Conservation (phyloP, 257 asterid species). For the Fraxinus pennsylvanica region DNA sequence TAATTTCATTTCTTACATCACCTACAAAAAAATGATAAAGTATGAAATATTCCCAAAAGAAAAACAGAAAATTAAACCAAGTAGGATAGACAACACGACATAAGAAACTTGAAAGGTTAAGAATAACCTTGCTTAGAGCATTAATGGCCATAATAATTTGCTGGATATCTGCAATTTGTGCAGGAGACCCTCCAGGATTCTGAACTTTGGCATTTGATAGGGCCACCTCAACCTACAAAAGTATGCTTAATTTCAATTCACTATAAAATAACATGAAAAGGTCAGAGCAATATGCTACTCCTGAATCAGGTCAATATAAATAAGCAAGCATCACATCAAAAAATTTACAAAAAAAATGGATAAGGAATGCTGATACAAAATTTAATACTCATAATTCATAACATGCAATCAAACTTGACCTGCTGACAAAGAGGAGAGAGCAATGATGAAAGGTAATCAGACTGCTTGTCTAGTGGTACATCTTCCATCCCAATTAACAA, state of each 20-base stretch:
- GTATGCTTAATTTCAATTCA: conserved; percentile 24
- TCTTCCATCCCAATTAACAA: conserved; percentile 97
- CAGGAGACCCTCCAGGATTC: conserved; percentile 52
- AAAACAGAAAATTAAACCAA: conserved; percentile 16
- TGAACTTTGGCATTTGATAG: conserved; percentile 65
- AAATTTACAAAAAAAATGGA: conserved; percentile 1
- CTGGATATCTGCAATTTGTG: conserved; percentile 61
- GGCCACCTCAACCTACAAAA: conserved; percentile 70
- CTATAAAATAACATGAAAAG: background rate
- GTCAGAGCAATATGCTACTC: background rate
- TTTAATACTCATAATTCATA: conserved; percentile 6
- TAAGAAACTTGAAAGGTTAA: conserved; percentile 23
- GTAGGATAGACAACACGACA: conserved; percentile 18
- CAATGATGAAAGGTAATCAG: conserved; percentile 75
- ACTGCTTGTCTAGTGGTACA: conserved; percentile 78
- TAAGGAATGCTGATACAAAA: background rate
- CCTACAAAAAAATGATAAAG: conserved; percentile 1
- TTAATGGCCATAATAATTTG: conserved; percentile 85
- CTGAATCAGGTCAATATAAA: background rate
- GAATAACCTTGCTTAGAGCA: conserved; percentile 92
- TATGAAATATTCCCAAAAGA: conserved; percentile 1
- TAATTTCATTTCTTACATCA: background rate
- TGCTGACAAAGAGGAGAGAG: conserved; percentile 93
- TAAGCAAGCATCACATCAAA: background rate
- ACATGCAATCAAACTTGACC: conserved; percentile 51